These are phyloP conservation scores for Metarhizium rileyi DNA, from an alignment of 2,329 filamentous ascomycete species.

Conservation along the genomic window DNA sequence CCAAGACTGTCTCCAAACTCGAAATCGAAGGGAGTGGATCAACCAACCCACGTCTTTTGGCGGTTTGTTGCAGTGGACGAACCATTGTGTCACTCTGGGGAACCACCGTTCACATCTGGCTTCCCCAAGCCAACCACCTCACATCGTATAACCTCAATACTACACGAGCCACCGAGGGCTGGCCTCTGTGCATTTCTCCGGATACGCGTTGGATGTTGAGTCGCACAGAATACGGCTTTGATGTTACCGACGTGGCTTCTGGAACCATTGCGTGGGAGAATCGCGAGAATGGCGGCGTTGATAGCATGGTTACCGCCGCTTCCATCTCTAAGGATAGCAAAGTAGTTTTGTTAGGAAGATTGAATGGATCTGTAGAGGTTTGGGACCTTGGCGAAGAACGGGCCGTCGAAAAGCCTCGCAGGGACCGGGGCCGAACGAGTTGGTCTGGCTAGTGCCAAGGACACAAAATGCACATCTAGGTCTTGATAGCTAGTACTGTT, in stretches of 20 bases:
- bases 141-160: constrained; percentile 26
- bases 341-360: constrained; percentile 23
- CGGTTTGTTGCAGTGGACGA: constrained; percentile 22
- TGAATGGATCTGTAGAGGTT: constrained; percentile 24
- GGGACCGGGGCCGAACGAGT: not conserved
- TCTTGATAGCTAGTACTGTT: no score
- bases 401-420: not conserved
- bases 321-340: constrained; percentile 24
- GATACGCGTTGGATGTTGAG: constrained; percentile 28
- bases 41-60: constrained; percentile 22
- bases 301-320: constrained; percentile 23
- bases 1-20: constrained; percentile 26
- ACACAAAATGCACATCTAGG: no score
- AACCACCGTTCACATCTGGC: constrained; percentile 27
- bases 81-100: constrained; percentile 30
- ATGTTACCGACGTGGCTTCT: constrained; percentile 27
- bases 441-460: not conserved
- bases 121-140: constrained; percentile 20
- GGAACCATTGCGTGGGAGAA: constrained; percentile 22
- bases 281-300: constrained; percentile 5
- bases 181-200: constrained; percentile 29
- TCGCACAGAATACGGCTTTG: constrained; percentile 31
- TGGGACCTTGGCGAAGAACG: constrained; percentile 18
- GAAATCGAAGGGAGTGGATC: constrained; percentile 20
- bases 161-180: constrained; percentile 26